Conservation (phyloP, 495 filamentous ascomycete genomes). For the Aspergillus baeticus region DNA sequence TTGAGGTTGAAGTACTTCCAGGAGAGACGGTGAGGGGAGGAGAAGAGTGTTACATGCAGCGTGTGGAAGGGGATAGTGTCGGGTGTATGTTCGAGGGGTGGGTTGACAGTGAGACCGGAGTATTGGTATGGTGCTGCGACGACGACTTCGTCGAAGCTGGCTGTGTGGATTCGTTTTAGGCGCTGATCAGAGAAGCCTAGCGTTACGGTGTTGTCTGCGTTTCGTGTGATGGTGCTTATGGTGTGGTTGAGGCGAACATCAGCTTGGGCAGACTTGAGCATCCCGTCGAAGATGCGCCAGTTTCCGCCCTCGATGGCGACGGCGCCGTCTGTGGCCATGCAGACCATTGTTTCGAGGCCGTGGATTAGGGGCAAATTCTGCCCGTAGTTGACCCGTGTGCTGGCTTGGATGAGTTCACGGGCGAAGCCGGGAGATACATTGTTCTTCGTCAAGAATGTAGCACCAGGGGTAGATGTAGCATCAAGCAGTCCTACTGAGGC, state of each 20-base stretch:
- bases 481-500: conserved; percentile 63
- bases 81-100: conserved; percentile 52
- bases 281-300: conserved; percentile 88
- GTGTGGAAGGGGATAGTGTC: conserved; percentile 78
- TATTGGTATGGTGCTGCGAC: conserved; percentile 78
- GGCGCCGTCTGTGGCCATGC: conserved; percentile 86
- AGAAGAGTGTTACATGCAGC: conserved; percentile 86
- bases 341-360: conserved; percentile 88
- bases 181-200: conserved; percentile 43
- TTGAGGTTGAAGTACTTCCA: conserved; percentile 67
- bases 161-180: conserved; percentile 39
- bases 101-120: conserved; percentile 59
- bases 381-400: conserved; percentile 93
- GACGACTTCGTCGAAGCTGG: conserved; percentile 84
- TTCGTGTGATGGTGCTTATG: conserved; percentile 58
- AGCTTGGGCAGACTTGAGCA: conserved; percentile 65
- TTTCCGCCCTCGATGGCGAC: conserved; percentile 82
- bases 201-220: conserved; percentile 47
- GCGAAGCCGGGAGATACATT: conserved; percentile 64
- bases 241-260: conserved; percentile 65
- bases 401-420: conserved; percentile 86
- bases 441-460: conserved; percentile 67
- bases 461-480: conserved; percentile 67
- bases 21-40: conserved; percentile 68
- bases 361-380: conserved; percentile 85